These are phyloP conservation scores for Monosporozyma aquatica DNA, from an alignment of 805 yeast species.

Conservation along the genomic window DNA sequence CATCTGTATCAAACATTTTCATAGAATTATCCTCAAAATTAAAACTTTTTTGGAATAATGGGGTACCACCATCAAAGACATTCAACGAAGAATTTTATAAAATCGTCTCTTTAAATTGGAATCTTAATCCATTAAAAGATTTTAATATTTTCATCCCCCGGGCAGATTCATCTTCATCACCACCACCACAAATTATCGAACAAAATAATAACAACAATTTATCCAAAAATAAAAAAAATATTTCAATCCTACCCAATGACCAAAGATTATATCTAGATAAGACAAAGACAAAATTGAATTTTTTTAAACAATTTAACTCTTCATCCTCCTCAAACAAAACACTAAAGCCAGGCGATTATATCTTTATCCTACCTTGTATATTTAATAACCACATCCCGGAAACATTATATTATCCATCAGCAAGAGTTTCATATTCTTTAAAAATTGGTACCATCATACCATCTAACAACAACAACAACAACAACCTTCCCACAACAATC, in stretches of 20 bases:
- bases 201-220: too few species aligned
- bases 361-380: conserved; percentile 53
- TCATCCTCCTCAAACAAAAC: neutral
- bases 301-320: neutral
- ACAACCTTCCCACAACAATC: neutral
- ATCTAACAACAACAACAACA: neutral
- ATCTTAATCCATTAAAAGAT: conserved; percentile 19
- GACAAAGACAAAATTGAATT: conserved; percentile 1
- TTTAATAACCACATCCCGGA: conserved; percentile 57
- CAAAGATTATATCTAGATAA: conserved; percentile 11
- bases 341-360: conserved; percentile 56
- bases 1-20: conserved; percentile 28
- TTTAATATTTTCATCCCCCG: conserved; percentile 22
- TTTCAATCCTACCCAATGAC: conserved; percentile 2
- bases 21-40: conserved; percentile 38
- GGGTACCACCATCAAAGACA: conserved; percentile 40
- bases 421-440: conserved; percentile 16
- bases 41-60: conserved; percentile 44
- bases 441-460: conserved; percentile 12
- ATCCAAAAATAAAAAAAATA: too few species aligned
- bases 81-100: conserved; percentile 40
- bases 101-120: conserved; percentile 42
- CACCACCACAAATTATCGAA: too few species aligned
- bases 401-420: conserved; percentile 34
- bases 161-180: too few species aligned